These are phyloP conservation scores for Cryptococcus sp. DNA, from an alignment of 1,284 basidiomycete genomes.

Conservation along the genomic window DNA sequence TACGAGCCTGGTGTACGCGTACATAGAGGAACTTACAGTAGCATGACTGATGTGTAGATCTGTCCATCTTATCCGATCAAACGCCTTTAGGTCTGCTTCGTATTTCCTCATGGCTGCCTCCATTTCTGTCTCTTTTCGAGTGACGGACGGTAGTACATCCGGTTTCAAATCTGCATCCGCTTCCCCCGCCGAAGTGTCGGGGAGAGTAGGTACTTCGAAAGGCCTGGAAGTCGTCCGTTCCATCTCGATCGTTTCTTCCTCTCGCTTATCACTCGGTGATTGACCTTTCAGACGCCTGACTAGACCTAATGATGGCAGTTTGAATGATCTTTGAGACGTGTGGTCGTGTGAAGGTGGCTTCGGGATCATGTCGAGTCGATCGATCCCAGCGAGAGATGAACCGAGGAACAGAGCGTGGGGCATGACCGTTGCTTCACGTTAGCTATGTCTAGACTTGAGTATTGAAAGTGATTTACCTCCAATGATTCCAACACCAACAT, in stretches of 20 bases:
- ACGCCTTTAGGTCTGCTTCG: conserved; percentile 57
- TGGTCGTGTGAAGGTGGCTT: conserved; percentile 12
- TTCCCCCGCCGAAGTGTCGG: not conserved
- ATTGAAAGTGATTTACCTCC: conserved; percentile 32
- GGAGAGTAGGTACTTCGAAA: not conserved
- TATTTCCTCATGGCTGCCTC: conserved; percentile 45
- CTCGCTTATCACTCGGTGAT: not conserved
- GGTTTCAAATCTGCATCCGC: not conserved
- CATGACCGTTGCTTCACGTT: conserved; percentile 65
- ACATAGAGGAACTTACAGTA: conserved; percentile 48
- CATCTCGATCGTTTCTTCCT: not conserved
- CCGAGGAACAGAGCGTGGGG: conserved; percentile 89
- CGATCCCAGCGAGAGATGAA: conserved; percentile 75
- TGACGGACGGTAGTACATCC: not conserved
- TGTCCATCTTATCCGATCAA: conserved; percentile 63
- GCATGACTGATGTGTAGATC: conserved; percentile 72
- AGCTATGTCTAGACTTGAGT: not conserved
- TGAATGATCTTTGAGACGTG: conserved; percentile 6
- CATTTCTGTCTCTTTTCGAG: conserved; percentile 13
- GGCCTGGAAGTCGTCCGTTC: not conserved
- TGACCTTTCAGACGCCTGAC: conserved; percentile 2
- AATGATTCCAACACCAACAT: conserved; percentile 63
- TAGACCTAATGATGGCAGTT: conserved; percentile 21
- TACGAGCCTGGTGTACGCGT: not conserved
- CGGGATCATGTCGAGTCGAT: conserved; percentile 54